Base-by-base conservation (phyloP, 805 yeast genomes). In the Wickerhamiella brachini region DNA sequence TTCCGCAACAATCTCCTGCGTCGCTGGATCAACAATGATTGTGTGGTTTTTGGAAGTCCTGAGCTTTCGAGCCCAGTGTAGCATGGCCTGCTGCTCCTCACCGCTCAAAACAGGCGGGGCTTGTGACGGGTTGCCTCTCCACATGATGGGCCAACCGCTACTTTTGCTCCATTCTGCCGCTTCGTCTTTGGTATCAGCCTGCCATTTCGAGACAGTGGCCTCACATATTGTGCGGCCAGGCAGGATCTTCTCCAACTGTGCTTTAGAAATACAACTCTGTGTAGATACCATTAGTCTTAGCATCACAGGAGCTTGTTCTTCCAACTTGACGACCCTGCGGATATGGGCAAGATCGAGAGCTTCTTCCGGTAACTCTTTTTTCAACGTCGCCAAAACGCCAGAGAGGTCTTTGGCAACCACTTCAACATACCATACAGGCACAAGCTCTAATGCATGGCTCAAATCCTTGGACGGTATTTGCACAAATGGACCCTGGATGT, bases 121-220 rank as follows among this genome's bases (percentile, higher is more conserved):
- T 1, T 67, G 66, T 20, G 58, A 51, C 0, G 95, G 94, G 61
- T 89, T 87, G 0, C 97, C 97, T 57, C 88, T 81, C 97, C 97
- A 93, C 41, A 86, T 73, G 50, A 86, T 68, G 0, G 97, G 97
- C 98, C 97, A 90, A n/a, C 53, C 59, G 56, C 74, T 76, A 17
- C 68, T 57, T 3, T 65, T 51, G 2, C 88, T 75, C 96, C 96
- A 89, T 43, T 70, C 68, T 1, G 65, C 53, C 21, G 83, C 75
- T 15, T 78, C 64, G n/a, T 81, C 87, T 57, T 81, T 84, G 3
- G 86, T 79, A 5, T 75, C 71, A 0, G 97, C 95, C n/a, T 76
- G 74, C 51, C 71, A 71, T 23, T 59, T 59, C 0, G 97, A 93
- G 1, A 85, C 77, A 3, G 65, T 52, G 2, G 61, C 23, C 56